Conservation (phyloP, 2,329 filamentous ascomycete species). For the Cercospora janseana region DNA sequence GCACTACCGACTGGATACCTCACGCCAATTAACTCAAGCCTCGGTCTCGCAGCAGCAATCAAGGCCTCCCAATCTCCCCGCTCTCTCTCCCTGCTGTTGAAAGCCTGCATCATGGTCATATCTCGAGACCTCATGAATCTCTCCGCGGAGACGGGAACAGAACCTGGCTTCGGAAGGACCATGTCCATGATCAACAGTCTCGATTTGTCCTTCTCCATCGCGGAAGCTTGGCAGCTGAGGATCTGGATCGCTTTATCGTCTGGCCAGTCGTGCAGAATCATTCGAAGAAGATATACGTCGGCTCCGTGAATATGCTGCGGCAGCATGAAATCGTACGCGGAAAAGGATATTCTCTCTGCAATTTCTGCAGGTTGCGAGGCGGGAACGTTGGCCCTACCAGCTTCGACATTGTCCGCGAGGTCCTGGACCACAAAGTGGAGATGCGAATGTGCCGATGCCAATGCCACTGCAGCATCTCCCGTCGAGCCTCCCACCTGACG, state of each 20-base stretch:
- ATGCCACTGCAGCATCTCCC: conserved; percentile 24
- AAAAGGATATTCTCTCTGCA: conserved; percentile 1
- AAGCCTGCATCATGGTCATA: conserved; percentile 13
- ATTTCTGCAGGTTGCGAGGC: neutral
- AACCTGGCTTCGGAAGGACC: conserved; percentile 16
- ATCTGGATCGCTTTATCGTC: conserved; percentile 24
- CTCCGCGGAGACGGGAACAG: conserved; percentile 1
- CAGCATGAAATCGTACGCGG: conserved; percentile 30
- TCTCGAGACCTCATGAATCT: conserved; percentile 10
- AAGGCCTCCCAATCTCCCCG: conserved; percentile 9
- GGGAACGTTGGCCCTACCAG: neutral
- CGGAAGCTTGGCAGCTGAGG: conserved; percentile 2
- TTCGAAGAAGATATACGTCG: conserved; percentile 27
- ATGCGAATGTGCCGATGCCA: neutral
- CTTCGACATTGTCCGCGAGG: conserved; percentile 2
- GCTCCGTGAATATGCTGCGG: conserved; percentile 28
- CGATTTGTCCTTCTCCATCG: neutral
- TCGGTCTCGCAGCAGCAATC: neutral
- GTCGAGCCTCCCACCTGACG: conserved; percentile 11
- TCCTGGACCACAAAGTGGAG: conserved; percentile 13
- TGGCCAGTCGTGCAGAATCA: conserved; percentile 27
- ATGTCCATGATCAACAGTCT: conserved; percentile 27
- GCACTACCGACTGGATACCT: conserved; percentile 7
- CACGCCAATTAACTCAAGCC: conserved; percentile 5
- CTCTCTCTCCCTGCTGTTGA: conserved; percentile 13